Base-by-base conservation (phyloP, 108 stramenopile genomes). In the Skeletonema marinoi region DNA sequence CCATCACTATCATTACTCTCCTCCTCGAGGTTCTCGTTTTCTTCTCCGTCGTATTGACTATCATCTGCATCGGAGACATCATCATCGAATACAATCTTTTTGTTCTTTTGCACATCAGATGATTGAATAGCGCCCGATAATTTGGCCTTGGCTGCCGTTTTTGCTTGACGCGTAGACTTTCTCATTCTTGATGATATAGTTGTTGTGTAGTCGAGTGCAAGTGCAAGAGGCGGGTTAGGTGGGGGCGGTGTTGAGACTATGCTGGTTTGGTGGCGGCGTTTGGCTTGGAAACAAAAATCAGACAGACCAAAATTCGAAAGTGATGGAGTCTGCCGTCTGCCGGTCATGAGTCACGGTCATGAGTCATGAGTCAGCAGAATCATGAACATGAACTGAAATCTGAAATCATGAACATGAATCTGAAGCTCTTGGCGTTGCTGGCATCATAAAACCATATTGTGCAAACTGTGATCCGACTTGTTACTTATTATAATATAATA, bases 81-180 rank as follows among this genome's bases (percentile, higher is more conserved):
- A 41, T 59, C 70, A 11, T 54, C 68, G 56, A 81, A 75, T 32
- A 74, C 70, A 30, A 75, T 71, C 65, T 81, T 81, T 66, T 75
- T 81, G 25, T 71, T 81, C 58, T 70, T 75, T 21, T 56, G 54
- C 21, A 25, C 54, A 56, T 56, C 21, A 56, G 80, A 60, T 31
- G 75, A 30, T 19, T 69, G 41, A 7, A 75, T 69, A 44, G 80
- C 80, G 17, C 80, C 80, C 7, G 73, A 75, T 65, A 75, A 65
- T 61, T 67, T 74, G 48, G 70, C 80, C 50, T 75, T 81, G 41
- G 74, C 74, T 32, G 73, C 80, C 32, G 48, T 44, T 51, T 67
- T 54, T 35, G 75, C 68, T 44, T 77, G 75, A 12, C 75, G 44
- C 54, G 19, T 56, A 56, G 54, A 56, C 54, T 56, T 56, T n/a